These are phyloP conservation scores for Meira miltonrushii DNA, from an alignment of 1,284 basidiomycete genomes.

Conservation along the genomic window DNA sequence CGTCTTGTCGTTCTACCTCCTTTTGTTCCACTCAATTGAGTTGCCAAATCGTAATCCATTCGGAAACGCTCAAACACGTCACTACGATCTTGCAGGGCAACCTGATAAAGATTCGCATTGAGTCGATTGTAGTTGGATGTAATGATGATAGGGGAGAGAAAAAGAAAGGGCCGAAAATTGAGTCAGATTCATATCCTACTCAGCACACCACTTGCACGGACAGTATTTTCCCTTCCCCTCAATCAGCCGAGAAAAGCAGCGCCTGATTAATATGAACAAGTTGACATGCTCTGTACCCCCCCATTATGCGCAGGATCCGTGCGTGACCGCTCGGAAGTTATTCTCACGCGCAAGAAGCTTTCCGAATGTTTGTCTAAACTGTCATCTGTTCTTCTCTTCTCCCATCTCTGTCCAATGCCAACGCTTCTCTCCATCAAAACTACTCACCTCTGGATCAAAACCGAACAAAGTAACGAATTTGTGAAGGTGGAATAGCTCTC, in stretches of 20 bases:
- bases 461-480: conserved; percentile 40
- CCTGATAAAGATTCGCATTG: background rate
- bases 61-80: conserved; percentile 17
- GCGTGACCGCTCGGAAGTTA: too few species aligned
- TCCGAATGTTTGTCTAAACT: too few species aligned
- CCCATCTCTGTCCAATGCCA: too few species aligned
- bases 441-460: conserved; percentile 33
- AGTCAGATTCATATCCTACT: background rate
- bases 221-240: background rate
- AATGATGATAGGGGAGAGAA: background rate
- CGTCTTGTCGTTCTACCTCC: conserved; percentile 1
- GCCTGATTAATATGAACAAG: too few species aligned
- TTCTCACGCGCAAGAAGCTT: too few species aligned
- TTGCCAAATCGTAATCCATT: conserved; percentile 1
- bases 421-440: too few species aligned
- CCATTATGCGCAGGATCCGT: too few species aligned
- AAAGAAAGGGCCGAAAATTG: too few species aligned
- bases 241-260: too few species aligned
- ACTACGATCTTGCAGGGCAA: conserved; percentile 7
- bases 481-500: conserved; percentile 39
- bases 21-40: background rate
- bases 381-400: too few species aligned
- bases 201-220: background rate
- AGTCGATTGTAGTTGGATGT: background rate
- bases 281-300: too few species aligned